phyloP scores from a whole-genome alignment of 805 yeast species.

The Lachancea sp. region DNA sequence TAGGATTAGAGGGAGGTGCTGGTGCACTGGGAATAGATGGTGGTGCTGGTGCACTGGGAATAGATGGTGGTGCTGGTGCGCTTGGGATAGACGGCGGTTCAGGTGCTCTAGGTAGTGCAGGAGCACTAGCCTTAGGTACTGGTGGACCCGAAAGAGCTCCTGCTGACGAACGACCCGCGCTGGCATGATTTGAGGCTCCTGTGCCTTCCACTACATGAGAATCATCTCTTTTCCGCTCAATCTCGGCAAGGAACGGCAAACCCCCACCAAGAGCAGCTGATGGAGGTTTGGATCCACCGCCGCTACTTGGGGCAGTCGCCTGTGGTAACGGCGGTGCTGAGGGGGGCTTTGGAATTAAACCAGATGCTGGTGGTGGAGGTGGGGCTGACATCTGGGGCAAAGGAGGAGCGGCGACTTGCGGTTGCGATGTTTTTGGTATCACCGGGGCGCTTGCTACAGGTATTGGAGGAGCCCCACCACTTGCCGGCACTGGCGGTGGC shows the following conservation, averaged over 20 bases:
- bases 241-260: constrained; percentile 53
- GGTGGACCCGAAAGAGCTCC: constrained; percentile 21
- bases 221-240: constrained; percentile 50
- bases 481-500: constrained; percentile 11
- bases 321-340: constrained; percentile 24
- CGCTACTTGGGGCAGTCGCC: constrained; percentile 8
- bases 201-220: constrained; percentile 40
- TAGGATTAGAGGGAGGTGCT: constrained; percentile 10
- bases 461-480: constrained; percentile 15
- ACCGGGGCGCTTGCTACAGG: constrained; percentile 13
- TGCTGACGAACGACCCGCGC: constrained; percentile 7
- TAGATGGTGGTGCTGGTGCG: constrained; percentile 22
- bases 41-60: constrained; percentile 18
- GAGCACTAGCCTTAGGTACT: constrained; percentile 16
- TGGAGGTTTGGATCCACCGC: constrained; percentile 6
- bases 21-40: constrained; percentile 1
- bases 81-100: constrained; percentile 21
- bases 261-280: constrained; percentile 31
- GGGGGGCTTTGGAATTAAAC: constrained; percentile 22
- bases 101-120: constrained; percentile 22
- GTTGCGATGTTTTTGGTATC: constrained; percentile 17
- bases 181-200: constrained; percentile 5
- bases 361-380: constrained; percentile 15
- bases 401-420: constrained; percentile 19
- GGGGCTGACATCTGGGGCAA: constrained; percentile 24